These are phyloP conservation scores for Spathaspora passalidarum DNA, from an alignment of 805 yeast species.

Conservation along the genomic window DNA sequence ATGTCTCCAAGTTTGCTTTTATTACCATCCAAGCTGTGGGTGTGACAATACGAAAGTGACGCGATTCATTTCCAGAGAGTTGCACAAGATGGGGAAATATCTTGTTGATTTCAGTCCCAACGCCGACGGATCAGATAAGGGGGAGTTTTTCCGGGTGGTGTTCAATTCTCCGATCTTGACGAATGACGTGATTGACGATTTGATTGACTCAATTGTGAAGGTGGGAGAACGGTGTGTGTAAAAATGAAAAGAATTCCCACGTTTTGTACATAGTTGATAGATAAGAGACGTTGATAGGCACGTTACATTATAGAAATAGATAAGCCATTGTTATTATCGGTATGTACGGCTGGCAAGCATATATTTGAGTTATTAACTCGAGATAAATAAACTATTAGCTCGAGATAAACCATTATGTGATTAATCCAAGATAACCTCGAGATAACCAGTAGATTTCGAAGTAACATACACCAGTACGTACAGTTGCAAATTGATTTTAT, in stretches of 20 bases:
- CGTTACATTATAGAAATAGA: too few species aligned
- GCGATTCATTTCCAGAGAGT: conserved; percentile 54
- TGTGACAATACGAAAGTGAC: conserved; percentile 53
- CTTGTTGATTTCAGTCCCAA: conserved; percentile 78
- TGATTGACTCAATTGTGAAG: conserved; percentile 27
- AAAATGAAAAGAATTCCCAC: conserved; percentile 7
- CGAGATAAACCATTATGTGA: too few species aligned
- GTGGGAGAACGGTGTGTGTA: conserved; percentile 16
- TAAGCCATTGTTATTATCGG: too few species aligned
- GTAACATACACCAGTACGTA: too few species aligned
- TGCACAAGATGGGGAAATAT: conserved; percentile 64
- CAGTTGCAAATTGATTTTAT: too few species aligned
- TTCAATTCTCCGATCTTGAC: conserved; percentile 65
- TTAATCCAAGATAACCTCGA: too few species aligned
- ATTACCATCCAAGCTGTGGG: conserved; percentile 49
- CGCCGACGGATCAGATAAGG: conserved; percentile 47
- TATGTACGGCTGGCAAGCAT: too few species aligned
- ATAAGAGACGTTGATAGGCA: neutral
- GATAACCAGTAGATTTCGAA: too few species aligned
- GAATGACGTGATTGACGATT: conserved; percentile 32
- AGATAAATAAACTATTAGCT: too few species aligned
- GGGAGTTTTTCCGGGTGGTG: conserved; percentile 84
- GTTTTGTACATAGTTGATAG: neutral
- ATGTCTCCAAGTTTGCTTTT: conserved; percentile 82
- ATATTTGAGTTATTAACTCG: too few species aligned